Conservation (phyloP, 2,329 filamentous ascomycete species). For the Fusarium oxysporum region DNA sequence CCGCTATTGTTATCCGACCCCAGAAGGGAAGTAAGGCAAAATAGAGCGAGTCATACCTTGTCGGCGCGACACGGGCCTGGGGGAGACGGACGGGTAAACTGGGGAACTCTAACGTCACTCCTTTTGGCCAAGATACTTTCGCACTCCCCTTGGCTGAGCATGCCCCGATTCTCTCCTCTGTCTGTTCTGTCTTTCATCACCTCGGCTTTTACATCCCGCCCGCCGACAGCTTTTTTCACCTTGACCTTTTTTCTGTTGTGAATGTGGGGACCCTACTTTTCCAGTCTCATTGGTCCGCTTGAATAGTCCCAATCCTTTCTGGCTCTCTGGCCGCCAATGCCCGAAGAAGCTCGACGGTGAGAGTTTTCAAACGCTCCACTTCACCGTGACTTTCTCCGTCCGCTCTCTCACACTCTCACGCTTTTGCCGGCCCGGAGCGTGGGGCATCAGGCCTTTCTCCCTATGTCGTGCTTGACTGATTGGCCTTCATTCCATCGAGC, state of each 20-base stretch:
- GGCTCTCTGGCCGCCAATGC: conserved; percentile 35
- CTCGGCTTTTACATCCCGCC: conserved; percentile 43
- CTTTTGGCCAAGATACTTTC: not conserved
- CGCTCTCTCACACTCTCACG: not conserved
- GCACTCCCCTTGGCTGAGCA: conserved; percentile 24
- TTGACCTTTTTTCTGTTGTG: conserved; percentile 12
- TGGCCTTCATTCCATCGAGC: conserved; percentile 47
- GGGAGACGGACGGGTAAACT: conserved; percentile 33
- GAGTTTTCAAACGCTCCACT: conserved; percentile 41
- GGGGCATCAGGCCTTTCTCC: conserved; percentile 45
- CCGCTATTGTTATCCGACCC: conserved; percentile 32
- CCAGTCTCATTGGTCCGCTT: conserved; percentile 39
- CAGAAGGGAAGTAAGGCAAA: conserved; percentile 31
- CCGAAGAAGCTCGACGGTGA: conserved; percentile 43
- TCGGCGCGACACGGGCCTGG: conserved; percentile 33
- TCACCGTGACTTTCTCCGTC: conserved; percentile 37
- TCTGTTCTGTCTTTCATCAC: conserved; percentile 1
- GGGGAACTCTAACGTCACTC: conserved; percentile 33
- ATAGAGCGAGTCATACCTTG: conserved; percentile 37
- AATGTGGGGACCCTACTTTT: conserved; percentile 16
- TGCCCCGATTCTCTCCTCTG: conserved; percentile 30
- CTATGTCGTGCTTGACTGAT: conserved; percentile 50
- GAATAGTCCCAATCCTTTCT: conserved; percentile 19
- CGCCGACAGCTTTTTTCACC: conserved; percentile 38
- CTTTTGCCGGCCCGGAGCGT: conserved; percentile 43